These are phyloP conservation scores for Cucurbita pepo DNA, from an alignment of 306 rosid genomes.

Conservation along the genomic window DNA sequence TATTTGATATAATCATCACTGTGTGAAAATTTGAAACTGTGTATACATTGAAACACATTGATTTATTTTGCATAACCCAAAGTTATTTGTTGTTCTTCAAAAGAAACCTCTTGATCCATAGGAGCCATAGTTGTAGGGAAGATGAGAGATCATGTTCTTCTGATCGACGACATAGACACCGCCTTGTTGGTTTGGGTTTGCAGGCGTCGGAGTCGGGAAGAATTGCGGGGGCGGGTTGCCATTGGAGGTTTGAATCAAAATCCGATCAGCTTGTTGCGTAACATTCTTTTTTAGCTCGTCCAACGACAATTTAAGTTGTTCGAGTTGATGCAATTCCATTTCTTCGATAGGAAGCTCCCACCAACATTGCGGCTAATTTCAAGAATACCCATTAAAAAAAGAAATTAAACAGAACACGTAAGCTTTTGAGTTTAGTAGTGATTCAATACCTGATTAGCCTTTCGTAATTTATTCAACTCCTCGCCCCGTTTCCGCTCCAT, in stretches of 20 bases:
- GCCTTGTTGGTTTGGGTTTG: neutral
- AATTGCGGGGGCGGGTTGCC: neutral
- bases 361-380: slow-evolving; percentile 5
- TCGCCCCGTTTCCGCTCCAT: slow-evolving; percentile 13
- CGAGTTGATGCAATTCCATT: slow-evolving; percentile 9
- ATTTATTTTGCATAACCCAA: neutral
- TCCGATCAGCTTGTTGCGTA: slow-evolving; percentile 14
- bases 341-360: slow-evolving; percentile 11
- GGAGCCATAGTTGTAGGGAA: slow-evolving; percentile 2
- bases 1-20: neutral
- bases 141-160: slow-evolving; percentile 1
- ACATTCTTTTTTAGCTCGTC: slow-evolving; percentile 25
- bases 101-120: slow-evolving; percentile 14
- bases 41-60: neutral
- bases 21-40: neutral
- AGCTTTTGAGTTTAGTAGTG: neutral
- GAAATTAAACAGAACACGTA: neutral
- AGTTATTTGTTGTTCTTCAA: neutral
- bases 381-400: neutral
- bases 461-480: slow-evolving; percentile 1
- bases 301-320: slow-evolving; percentile 9
- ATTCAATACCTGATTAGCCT: neutral
- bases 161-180: neutral
- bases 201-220: neutral
- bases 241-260: slow-evolving; percentile 14